Evolutionary conservation across 2,329 filamentous ascomycete species (phyloP), one percentile per base, ranked within the genome.

Genomic region (Colletotrichum limetticola): DNA sequence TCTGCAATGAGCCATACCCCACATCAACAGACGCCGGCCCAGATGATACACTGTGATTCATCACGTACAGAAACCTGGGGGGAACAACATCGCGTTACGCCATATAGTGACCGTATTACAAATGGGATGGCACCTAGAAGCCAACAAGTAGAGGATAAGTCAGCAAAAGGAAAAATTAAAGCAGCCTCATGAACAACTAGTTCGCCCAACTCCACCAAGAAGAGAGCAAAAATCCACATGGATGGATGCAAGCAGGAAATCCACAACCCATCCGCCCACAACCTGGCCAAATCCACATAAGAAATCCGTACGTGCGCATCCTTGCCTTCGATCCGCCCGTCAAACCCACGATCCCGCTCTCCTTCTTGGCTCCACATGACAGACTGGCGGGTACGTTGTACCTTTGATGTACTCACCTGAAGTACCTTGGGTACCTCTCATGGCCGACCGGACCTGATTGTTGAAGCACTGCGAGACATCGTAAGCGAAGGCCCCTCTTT

Each of bases 271-370:
- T 52, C 42, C 42, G n/a, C 11, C 32, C 32, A 35, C 32, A 11
- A 35, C 32, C 32, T 35, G 32, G 32, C 11, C 16, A 49, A n/a
- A 42, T 8, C 37, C 37, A 42, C 37, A 42, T 14, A 19, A 7
- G 19, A 16, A 22, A 22, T 49, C 19, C 19, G 42, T 28, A 28
- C 24, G 30, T 30, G 46, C 28, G 14, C 61, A 59, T n/a, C 66
- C 71, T 57, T 71, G 66, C 49, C 32, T 62, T 67, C 67, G 71
- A 73, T 66, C 71, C 49, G 37, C 37, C 60, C 60, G 60, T 70
- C 61, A 61, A 71, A 65, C 30, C 30, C 55, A 28, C 68, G 66
- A 73, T 71, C 71, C 28, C 56, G 46, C 71, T 28, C 14, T 65
- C 55, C 22, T 65, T 5, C 11, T 26, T 7, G 12, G 37, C 8